Conservation (phyloP, 495 filamentous ascomycete species). For the Podospora fimiseda region DNA sequence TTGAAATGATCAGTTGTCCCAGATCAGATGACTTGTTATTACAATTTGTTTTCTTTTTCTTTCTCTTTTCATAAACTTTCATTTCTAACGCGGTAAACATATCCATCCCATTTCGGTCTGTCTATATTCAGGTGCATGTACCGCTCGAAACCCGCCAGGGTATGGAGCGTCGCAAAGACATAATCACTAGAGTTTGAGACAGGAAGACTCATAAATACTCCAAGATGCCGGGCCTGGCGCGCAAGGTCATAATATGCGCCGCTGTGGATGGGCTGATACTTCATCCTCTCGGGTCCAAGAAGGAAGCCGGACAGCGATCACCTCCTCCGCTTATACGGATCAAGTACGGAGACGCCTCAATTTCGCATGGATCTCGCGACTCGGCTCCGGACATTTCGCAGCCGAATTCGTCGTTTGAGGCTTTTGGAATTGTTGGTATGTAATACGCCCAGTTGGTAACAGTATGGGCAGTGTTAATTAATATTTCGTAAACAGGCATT, state of each 20-base stretch:
- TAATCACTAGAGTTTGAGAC: background rate
- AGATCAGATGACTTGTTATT: background rate
- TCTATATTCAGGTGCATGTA: no score
- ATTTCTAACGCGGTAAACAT: no score
- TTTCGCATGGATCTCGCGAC: conserved; percentile 33
- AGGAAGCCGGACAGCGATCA: conserved; percentile 28
- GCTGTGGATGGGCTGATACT: conserved; percentile 81
- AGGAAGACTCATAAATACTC: background rate
- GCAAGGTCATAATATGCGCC: conserved; percentile 75
- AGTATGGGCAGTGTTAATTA: background rate
- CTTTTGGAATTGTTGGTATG: conserved; percentile 79
- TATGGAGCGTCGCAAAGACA: background rate
- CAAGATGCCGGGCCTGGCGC: conserved; percentile 65
- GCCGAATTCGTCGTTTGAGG: conserved; percentile 54
- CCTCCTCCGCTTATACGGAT: conserved; percentile 53
- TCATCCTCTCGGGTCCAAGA: conserved; percentile 52
- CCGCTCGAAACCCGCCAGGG: no score
- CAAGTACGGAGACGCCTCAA: conserved; percentile 63
- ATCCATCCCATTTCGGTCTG: no score
- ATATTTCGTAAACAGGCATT: conserved; percentile 45
- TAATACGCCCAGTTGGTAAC: no score
- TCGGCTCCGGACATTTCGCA: conserved; percentile 25
- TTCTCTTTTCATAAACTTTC: background rate
- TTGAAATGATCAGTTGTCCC: background rate
- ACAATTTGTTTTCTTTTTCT: background rate